Evolutionary conservation across 2,329 filamentous ascomycete genomes (phyloP).

Genomic region (Phialophora chinensis): DNA sequence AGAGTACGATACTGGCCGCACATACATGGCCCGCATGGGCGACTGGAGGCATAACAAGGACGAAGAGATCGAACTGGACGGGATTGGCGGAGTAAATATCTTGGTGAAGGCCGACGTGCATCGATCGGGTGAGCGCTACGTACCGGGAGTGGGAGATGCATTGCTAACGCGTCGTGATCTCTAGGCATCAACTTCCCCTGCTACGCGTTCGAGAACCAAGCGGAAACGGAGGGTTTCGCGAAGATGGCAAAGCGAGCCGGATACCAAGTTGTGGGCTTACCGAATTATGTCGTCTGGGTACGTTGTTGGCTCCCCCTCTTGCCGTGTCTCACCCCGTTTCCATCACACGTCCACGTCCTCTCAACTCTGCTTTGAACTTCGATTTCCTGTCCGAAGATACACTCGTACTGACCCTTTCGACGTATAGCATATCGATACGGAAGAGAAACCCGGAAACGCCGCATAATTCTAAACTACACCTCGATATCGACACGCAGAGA

Average conservation of each 20-base stretch:
- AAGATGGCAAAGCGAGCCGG: conserved; percentile 98
- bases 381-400: neutral
- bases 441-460: conserved; percentile 85
- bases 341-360: neutral
- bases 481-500: neutral
- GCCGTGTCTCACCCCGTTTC: neutral
- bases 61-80: conserved; percentile 88
- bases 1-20: conserved; percentile 87
- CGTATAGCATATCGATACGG: conserved; percentile 79
- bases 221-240: conserved; percentile 97
- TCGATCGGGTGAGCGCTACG: conserved; percentile 72
- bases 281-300: conserved; percentile 94
- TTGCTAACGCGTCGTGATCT: neutral
- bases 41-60: conserved; percentile 93
- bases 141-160: neutral
- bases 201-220: conserved; percentile 98
- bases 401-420: conserved; percentile 5
- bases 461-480: conserved; percentile 17
- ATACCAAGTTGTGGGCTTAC: conserved; percentile 87
- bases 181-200: conserved; percentile 94
- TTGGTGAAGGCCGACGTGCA: conserved; percentile 98
- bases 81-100: conserved; percentile 96
- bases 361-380: neutral
- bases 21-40: conserved; percentile 88
- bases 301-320: neutral